These are phyloP conservation scores for Crithidia mellificae DNA, from an alignment of 208 protist genomes.

Conservation along the genomic window DNA sequence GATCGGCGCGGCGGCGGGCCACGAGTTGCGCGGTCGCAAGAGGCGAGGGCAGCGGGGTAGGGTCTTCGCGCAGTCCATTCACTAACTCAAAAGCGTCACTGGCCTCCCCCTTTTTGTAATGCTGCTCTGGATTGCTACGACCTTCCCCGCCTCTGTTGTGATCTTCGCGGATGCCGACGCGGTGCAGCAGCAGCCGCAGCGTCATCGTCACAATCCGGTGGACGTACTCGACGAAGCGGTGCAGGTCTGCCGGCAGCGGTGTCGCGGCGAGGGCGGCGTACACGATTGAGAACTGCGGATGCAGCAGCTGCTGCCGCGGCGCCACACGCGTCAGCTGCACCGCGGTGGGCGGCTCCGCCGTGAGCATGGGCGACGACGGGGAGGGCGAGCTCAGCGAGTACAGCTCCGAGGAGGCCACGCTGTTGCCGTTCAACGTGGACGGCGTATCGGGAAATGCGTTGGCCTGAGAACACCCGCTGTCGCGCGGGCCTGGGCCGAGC, in stretches of 20 bases:
- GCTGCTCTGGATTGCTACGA: neutral
- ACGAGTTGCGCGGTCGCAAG: conserved; percentile 14
- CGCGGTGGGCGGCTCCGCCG: conserved; percentile 11
- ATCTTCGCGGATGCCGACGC: neutral
- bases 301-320: conserved; percentile 21
- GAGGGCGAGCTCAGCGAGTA: conserved; percentile 12
- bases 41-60: conserved; percentile 8
- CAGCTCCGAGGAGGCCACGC: conserved; percentile 1
- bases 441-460: neutral
- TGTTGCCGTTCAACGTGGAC: neutral
- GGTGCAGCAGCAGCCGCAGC: conserved; percentile 46
- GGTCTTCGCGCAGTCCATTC: conserved; percentile 7
- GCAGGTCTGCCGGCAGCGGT: conserved; percentile 46
- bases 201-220: conserved; percentile 54
- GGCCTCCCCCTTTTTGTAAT: neutral
- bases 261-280: conserved; percentile 19
- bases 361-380: conserved; percentile 26
- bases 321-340: conserved; percentile 23
- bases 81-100: neutral
- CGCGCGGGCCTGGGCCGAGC: conserved; percentile 12
- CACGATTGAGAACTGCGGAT: conserved; percentile 41
- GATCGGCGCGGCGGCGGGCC: conserved; percentile 18
- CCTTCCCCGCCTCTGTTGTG: neutral
- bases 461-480: neutral
- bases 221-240: conserved; percentile 49